phyloP scores from a whole-genome alignment of 2,329 filamentous ascomycete species.

The Diatrype stigma region DNA sequence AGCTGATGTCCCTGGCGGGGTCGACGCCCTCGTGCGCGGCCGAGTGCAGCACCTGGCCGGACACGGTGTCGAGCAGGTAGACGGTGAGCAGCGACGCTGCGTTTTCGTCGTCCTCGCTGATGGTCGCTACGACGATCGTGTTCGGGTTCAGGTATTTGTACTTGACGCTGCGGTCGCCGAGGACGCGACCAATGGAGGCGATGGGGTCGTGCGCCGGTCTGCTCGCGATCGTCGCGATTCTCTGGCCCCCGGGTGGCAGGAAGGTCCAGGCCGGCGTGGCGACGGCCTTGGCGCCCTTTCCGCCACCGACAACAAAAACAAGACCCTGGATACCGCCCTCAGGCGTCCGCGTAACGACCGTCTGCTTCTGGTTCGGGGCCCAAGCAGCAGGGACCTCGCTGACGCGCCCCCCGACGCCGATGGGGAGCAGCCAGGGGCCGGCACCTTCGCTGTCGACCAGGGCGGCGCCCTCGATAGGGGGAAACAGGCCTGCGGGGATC shows the following conservation, averaged over 20 bases:
- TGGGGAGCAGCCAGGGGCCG: slow-evolving; percentile 50
- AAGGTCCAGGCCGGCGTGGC: slow-evolving; percentile 68
- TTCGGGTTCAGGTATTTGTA: slow-evolving; percentile 98
- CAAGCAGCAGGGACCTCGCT: slow-evolving; percentile 40
- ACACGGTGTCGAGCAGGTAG: slow-evolving; percentile 81
- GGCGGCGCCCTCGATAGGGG: slow-evolving; percentile 42
- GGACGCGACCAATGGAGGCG: slow-evolving; percentile 89
- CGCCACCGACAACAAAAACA: slow-evolving; percentile 42
- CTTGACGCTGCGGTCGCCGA: slow-evolving; percentile 85
- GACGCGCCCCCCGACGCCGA: slow-evolving; percentile 47
- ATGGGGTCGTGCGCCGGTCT: slow-evolving; percentile 77
- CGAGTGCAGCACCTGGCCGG: slow-evolving; percentile 73
- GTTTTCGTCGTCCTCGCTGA: slow-evolving; percentile 41
- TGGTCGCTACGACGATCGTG: slow-evolving; percentile 69
- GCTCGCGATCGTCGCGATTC: slow-evolving; percentile 63
- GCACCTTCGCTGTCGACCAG: slow-evolving; percentile 48
- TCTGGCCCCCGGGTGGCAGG: slow-evolving; percentile 59
- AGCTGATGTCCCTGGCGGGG: slow-evolving; percentile 65
- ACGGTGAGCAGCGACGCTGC: slow-evolving; percentile 58
- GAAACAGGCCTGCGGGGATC: slow-evolving; percentile 35
- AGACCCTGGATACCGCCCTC: slow-evolving; percentile 52
- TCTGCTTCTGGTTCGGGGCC: slow-evolving; percentile 50
- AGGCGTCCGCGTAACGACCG: slow-evolving; percentile 48
- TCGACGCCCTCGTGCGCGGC: slow-evolving; percentile 71
- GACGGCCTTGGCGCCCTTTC: slow-evolving; percentile 34